Percentiles rank a stretch among this genome's conserved stretches.
Evolutionary conservation across 768 basidiomycete genomes (phyloP).

Genomic region (Panus rudis): DNA sequence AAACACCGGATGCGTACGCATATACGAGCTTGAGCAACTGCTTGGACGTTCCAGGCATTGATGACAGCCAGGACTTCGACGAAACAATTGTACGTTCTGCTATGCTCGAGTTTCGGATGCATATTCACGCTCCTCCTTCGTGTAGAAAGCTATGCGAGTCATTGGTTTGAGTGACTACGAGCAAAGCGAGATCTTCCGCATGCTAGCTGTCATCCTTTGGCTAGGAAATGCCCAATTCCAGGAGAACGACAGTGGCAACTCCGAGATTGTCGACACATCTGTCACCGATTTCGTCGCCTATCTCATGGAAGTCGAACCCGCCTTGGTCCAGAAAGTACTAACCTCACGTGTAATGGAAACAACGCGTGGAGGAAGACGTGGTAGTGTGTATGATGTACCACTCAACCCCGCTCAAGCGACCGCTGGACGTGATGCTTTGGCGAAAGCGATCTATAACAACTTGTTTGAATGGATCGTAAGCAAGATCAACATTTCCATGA

Average conservation of each 20-base stretch:
- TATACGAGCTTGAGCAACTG: constrained; percentile 93
- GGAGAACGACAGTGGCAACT: constrained; percentile 87
- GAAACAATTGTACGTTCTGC: constrained; percentile 71
- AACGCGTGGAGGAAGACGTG: constrained; percentile 83
- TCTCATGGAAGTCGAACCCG: constrained; percentile 81
- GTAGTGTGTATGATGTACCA: constrained; percentile 96
- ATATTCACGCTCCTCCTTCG: constrained; percentile 4
- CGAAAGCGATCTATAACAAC: constrained; percentile 97
- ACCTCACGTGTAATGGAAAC: constrained; percentile 88
- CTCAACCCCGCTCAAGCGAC: constrained; percentile 87
- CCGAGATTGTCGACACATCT: constrained; percentile 67
- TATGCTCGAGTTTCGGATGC: not conserved
- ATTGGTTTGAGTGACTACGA: constrained; percentile 84
- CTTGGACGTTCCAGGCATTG: constrained; percentile 82
- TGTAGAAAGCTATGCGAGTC: constrained; percentile 92
- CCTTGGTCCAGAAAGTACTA: constrained; percentile 79
- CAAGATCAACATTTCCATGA: constrained; percentile 94
- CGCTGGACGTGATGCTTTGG: constrained; percentile 83
- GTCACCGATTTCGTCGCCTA: constrained; percentile 96
- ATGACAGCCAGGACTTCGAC: constrained; percentile 80
- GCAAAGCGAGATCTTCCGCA: constrained; percentile 88
- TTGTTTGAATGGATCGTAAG: constrained; percentile 99
- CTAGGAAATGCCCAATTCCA: constrained; percentile 90
- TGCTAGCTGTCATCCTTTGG: constrained; percentile 91
- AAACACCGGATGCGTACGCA: constrained; percentile 92